Conservation (phyloP, 1,284 basidiomycete species). For the Apiotrichum domesticum region DNA sequence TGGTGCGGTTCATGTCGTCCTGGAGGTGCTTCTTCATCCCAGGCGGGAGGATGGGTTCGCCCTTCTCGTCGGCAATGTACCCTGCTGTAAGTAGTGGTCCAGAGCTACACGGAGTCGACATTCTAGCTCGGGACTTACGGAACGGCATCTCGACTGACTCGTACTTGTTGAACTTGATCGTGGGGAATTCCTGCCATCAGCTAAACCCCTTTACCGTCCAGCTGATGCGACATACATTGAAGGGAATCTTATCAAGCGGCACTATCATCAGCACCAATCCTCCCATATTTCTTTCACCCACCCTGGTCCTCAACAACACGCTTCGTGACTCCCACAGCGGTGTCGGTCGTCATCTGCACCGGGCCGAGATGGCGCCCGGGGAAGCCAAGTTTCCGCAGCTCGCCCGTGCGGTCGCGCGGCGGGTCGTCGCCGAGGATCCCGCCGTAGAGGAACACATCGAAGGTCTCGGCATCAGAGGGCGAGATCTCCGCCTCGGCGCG, state of each 20-base stretch:
- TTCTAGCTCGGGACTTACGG: constrained; percentile 52
- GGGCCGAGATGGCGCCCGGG: constrained; percentile 73
- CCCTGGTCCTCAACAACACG: constrained; percentile 72
- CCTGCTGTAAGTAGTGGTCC: constrained; percentile 24
- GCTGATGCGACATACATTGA: constrained; percentile 51
- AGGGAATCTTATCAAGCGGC: constrained; percentile 64
- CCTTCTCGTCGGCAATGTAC: constrained; percentile 48
- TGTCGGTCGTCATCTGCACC: constrained; percentile 98
- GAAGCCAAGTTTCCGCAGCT: constrained; percentile 80
- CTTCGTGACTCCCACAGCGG: constrained; percentile 89
- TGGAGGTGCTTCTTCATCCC: constrained; percentile 81
- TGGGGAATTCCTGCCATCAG: constrained; percentile 65
- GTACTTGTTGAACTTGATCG: constrained; percentile 69
- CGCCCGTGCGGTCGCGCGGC: constrained; percentile 58
- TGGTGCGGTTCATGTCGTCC: constrained; percentile 77
- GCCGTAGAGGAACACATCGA: constrained; percentile 82
- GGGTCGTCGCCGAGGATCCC: constrained; percentile 49
- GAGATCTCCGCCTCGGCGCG: constrained; percentile 63
- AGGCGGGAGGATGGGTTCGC: constrained; percentile 67
- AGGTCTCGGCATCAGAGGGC: constrained; percentile 67
- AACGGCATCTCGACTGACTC: constrained; percentile 96
- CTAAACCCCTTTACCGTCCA: too few species aligned
- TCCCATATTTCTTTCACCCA: constrained; percentile 35
- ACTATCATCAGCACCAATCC: constrained; percentile 46
- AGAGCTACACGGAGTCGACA: neutral